Evolutionary conservation across 441 rosid species (phyloP).

Genomic region (Syzygium malaccense): DNA sequence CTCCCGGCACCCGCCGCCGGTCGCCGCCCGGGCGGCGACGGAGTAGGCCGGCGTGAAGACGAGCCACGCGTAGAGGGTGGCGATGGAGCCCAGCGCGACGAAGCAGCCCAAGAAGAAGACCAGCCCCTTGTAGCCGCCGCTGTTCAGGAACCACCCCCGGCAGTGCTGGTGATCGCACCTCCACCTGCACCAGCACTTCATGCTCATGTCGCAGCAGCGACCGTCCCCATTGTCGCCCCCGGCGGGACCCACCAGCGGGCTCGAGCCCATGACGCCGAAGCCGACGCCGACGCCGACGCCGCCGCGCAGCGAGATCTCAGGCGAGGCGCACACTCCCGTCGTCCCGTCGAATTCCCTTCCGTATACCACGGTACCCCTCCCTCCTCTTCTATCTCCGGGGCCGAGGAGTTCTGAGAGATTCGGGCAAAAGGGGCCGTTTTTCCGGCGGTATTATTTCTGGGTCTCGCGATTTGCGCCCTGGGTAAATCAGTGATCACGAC

Average conservation of each 20-base stretch:
- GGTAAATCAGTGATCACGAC: neutral
- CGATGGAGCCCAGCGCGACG: slow-evolving; percentile 53
- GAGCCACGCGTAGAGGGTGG: slow-evolving; percentile 51
- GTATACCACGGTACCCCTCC: neutral
- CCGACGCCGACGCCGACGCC: neutral
- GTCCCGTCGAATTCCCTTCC: neutral
- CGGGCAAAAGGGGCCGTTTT: neutral
- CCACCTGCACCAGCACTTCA: slow-evolving; percentile 7
- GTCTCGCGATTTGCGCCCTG: neutral
- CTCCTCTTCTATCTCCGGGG: neutral
- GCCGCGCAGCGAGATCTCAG: neutral
- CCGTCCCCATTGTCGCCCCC: neutral
- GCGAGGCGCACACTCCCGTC: neutral
- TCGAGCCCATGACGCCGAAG: neutral
- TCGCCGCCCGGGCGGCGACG: slow-evolving; percentile 11
- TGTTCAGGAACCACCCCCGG: neutral
- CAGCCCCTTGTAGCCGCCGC: neutral
- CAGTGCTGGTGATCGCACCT: neutral
- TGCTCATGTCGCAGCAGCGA: neutral
- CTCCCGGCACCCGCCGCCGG: slow-evolving; percentile 57
- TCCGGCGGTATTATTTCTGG: neutral
- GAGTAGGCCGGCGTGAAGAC: slow-evolving; percentile 29
- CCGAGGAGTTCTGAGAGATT: neutral
- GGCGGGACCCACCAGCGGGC: neutral
- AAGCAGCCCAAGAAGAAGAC: slow-evolving; percentile 23